Base-by-base conservation (phyloP, 192 early-diverging fungal genomes). In the Cetraspora pellucida region DNA sequence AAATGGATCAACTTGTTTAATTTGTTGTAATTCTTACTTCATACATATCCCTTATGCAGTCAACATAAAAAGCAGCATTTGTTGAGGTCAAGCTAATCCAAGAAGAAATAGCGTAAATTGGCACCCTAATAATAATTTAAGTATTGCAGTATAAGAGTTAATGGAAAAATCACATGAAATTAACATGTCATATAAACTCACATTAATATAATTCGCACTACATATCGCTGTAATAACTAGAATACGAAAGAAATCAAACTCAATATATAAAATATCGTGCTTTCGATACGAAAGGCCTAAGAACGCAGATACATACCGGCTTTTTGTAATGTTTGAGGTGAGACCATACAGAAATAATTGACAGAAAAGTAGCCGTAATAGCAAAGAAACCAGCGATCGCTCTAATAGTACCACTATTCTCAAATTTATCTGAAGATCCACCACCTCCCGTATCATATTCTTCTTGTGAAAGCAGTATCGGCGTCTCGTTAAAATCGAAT, bases 1-100 rank as follows among this genome's bases (percentile, higher is more conserved):
- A 23, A 27, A 25, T 28, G 11, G 13, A 46, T 27, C 31, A 52
- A 27, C 21, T 49, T 14, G 10, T 43, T 9, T 0, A 67, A 23
- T 14, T 31, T 68, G 17, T 37, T 50, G 28, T 37, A n/a, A 17
- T 11, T 19, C 10, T 75, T 78, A 82, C 81, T 81, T 97, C 96
- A 77, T 97, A 97, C 9, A 97, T 88, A 70, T 97, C 96, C 49
- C 96, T 88, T 74, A 98, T 83, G 2, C 94, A 91, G 70, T 98
- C 96, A 6, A 97, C 88, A 72, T 95, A 97, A 68, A 93, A 92
- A 25, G 95, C 91, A 6, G 87, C 83, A 47, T 85, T 80, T 21
- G 89, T 79, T n/a, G 94, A 95, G 4, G 90, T 84, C 55, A 98
- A 82, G 11, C 89, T 89, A 2, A 88, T 86, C 79, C 92, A 91